Conservation (phyloP, 495 filamentous ascomycete genomes). For the Xylaria flabelliformis region DNA sequence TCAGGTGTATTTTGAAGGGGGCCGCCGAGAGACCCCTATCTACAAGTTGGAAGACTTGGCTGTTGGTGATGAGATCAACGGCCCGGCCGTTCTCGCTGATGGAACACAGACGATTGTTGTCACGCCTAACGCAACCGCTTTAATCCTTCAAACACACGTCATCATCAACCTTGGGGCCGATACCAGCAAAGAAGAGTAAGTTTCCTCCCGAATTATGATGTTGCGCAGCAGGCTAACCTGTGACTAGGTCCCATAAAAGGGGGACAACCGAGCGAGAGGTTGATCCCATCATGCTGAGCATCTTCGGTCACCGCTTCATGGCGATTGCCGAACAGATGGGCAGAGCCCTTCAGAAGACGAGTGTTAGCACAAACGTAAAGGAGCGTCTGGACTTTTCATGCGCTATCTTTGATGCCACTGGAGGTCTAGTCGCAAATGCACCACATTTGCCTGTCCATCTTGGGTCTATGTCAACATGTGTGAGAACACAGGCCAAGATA, state of each 20-base stretch:
- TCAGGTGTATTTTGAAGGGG: constrained; percentile 75
- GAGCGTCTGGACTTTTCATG: constrained; percentile 97
- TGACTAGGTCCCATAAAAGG: constrained; percentile 41
- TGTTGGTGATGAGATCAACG: constrained; percentile 77
- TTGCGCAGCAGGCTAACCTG: constrained; percentile 27
- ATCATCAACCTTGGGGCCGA: constrained; percentile 72
- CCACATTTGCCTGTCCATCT: constrained; percentile 95
- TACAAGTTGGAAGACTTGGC: constrained; percentile 81
- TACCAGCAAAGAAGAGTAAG: constrained; percentile 58
- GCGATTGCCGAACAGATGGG: constrained; percentile 99
- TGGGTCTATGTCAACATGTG: constrained; percentile 92
- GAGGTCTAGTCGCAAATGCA: constrained; percentile 91
- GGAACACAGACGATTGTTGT: constrained; percentile 96
- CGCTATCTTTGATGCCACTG: constrained; percentile 89
- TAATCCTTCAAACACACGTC: constrained; percentile 77
- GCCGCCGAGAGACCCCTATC: constrained; percentile 79
- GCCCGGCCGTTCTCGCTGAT: constrained; percentile 92
- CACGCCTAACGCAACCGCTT: constrained; percentile 74
- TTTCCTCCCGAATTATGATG: neutral
- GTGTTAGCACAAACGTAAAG: constrained; percentile 97
- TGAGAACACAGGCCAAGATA: constrained; percentile 88
- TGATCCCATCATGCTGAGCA: constrained; percentile 90
- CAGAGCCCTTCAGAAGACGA: constrained; percentile 92
- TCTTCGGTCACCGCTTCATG: constrained; percentile 98
- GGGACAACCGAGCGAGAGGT: constrained; percentile 60